Conservation (phyloP, 164 flowering plant species). For the Houttuynia cordata region DNA sequence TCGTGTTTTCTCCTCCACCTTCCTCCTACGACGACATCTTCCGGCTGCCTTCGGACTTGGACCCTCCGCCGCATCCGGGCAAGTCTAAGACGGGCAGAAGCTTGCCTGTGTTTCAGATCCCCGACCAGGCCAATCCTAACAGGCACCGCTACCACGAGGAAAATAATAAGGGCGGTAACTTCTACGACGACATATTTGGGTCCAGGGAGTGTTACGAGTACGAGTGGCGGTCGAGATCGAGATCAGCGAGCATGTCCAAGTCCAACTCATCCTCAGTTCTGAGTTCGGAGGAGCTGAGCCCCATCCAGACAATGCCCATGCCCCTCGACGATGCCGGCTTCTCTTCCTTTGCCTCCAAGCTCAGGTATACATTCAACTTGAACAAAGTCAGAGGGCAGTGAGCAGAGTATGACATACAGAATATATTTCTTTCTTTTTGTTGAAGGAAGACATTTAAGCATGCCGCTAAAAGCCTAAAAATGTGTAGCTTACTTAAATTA, state of each 20-base stretch:
- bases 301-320: constrained; percentile 27
- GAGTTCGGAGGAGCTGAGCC: constrained; percentile 75
- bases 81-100: constrained; percentile 22
- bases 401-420: too few relatives aligned
- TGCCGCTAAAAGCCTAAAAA: too few relatives aligned
- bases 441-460: too few relatives aligned
- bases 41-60: constrained; percentile 23
- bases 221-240: constrained; percentile 24
- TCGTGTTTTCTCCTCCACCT: constrained; percentile 3
- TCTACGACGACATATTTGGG: constrained; percentile 56
- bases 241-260: constrained; percentile 13
- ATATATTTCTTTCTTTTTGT: too few relatives aligned
- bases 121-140: constrained; percentile 9
- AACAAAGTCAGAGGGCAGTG: too few relatives aligned
- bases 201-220: constrained; percentile 19
- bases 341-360: constrained; percentile 45
- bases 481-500: too few relatives aligned
- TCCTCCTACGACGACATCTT: constrained; percentile 52
- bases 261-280: constrained; percentile 47
- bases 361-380: too few relatives aligned
- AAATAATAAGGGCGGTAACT: constrained; percentile 17
- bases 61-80: constrained; percentile 1
- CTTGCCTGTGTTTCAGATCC: constrained; percentile 48
- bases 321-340: constrained; percentile 36
- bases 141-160: background rate